Percentiles rank a stretch among this genome's conserved stretches.
phyloP scores from a whole-genome alignment of 2,329 filamentous ascomycete genomes.

The Graphilbum sp. region DNA sequence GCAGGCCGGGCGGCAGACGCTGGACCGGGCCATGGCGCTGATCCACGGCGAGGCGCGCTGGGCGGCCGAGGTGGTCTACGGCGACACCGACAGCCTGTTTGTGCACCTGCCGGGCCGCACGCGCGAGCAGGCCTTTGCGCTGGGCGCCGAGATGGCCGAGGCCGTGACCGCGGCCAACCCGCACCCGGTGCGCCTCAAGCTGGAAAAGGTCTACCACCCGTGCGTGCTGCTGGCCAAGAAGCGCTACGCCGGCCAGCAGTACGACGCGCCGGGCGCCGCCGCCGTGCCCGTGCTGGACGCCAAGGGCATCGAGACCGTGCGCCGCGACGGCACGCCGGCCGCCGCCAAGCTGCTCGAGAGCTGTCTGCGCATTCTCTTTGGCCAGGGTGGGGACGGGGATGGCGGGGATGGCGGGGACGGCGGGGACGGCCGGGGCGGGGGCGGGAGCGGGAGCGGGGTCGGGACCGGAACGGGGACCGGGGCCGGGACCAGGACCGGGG shows the following conservation, averaged over 20 bases:
- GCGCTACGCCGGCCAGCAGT: constrained; percentile 95
- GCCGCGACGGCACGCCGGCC: constrained; percentile 83
- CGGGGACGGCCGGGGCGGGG: no score
- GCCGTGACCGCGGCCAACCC: constrained; percentile 83
- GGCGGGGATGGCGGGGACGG: no score
- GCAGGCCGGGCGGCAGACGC: constrained; percentile 83
- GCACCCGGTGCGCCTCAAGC: constrained; percentile 84
- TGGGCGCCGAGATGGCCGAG: constrained; percentile 82
- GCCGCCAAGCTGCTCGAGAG: constrained; percentile 96
- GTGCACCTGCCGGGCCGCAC: constrained; percentile 78
- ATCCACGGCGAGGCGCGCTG: constrained; percentile 80
- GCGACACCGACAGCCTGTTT: constrained; percentile 92
- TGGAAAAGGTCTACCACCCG: constrained; percentile 96
- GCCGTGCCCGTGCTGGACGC: constrained; percentile 80
- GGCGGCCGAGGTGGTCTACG: constrained; percentile 95
- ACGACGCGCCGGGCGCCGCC: constrained; percentile 57
- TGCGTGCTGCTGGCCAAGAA: constrained; percentile 93
- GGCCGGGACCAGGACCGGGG: no score
- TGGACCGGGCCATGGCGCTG: constrained; percentile 82
- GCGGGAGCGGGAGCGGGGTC: no score
- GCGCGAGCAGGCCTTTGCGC: constrained; percentile 73
- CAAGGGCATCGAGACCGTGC: constrained; percentile 95
- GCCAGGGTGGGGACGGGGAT: no score
- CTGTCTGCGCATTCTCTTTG: constrained; percentile 73
- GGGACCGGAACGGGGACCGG: no score